Evolutionary conservation across 352 stramenopile genomes (phyloP).

Genomic region (Phytophthora syringae): DNA sequence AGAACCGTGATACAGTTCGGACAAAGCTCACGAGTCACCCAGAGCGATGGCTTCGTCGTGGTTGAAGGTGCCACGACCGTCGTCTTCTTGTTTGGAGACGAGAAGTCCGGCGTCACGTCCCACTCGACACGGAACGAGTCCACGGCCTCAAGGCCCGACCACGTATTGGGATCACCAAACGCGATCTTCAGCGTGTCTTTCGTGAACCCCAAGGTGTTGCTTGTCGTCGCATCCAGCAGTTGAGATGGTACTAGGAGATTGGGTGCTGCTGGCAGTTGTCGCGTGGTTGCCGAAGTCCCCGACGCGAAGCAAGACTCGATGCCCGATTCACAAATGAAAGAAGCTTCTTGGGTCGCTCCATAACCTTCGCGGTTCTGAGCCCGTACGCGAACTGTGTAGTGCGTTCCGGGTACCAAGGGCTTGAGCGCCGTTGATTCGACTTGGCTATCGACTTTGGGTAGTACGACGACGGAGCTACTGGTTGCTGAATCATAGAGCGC

Average conservation of each 20-base stretch:
- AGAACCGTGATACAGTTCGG: constrained; percentile 54
- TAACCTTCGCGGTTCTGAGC: constrained; percentile 88
- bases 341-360: constrained; percentile 59
- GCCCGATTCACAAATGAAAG: constrained; percentile 87
- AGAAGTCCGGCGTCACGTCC: constrained; percentile 77
- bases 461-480: constrained; percentile 50
- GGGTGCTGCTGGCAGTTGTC: constrained; percentile 64
- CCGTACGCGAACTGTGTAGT: constrained; percentile 86
- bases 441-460: constrained; percentile 8
- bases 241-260: constrained; percentile 56
- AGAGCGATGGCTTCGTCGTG: constrained; percentile 43
- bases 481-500: constrained; percentile 49
- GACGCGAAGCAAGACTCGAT: constrained; percentile 77
- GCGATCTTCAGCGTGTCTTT: constrained; percentile 62
- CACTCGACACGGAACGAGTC: constrained; percentile 93
- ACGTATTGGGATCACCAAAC: constrained; percentile 72
- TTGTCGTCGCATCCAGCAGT: constrained; percentile 36
- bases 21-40: constrained; percentile 53
- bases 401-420: constrained; percentile 48
- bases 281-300: constrained; percentile 44
- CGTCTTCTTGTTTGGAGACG: constrained; percentile 41
- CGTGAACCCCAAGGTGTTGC: constrained; percentile 72
- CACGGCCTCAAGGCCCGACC: constrained; percentile 77
- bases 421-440: constrained; percentile 28
- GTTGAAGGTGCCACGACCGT: constrained; percentile 42